phyloP scores from a whole-genome alignment of 257 asterid species.

The Rhazya stricta region DNA sequence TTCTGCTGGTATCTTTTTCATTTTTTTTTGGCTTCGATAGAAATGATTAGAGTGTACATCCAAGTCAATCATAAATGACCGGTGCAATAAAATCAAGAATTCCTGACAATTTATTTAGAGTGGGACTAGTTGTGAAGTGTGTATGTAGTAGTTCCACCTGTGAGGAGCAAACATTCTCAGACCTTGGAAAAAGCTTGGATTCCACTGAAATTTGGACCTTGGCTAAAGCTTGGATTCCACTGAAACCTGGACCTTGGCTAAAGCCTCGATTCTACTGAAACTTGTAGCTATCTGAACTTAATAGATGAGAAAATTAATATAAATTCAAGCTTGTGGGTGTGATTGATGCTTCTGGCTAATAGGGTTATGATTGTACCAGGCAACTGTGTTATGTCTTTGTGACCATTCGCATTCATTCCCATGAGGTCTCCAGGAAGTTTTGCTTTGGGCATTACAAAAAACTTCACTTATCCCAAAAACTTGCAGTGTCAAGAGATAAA shows the following conservation, averaged over 20 bases:
- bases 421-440: background rate
- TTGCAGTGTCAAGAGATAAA: background rate
- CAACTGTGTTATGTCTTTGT: background rate
- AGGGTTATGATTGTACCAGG: background rate
- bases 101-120: background rate
- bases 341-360: background rate
- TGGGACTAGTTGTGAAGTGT: background rate
- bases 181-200: background rate
- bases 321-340: background rate
- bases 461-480: background rate
- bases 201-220: background rate
- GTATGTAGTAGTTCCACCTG: background rate
- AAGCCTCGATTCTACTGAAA: background rate
- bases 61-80: background rate
- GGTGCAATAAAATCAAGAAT: background rate
- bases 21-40: background rate
- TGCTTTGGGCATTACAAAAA: background rate
- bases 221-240: background rate
- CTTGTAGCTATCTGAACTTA: background rate
- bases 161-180: too few relatives aligned
- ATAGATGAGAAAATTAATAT: background rate
- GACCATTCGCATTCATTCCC: background rate
- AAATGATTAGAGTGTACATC: background rate
- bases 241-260: background rate
- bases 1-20: background rate